A percentile compares a stretch with the other conserved stretches of the same genome.
These are phyloP conservation scores for Termitomyces titanicus DNA, from an alignment of 768 basidiomycete genomes.

Conservation along the genomic window DNA sequence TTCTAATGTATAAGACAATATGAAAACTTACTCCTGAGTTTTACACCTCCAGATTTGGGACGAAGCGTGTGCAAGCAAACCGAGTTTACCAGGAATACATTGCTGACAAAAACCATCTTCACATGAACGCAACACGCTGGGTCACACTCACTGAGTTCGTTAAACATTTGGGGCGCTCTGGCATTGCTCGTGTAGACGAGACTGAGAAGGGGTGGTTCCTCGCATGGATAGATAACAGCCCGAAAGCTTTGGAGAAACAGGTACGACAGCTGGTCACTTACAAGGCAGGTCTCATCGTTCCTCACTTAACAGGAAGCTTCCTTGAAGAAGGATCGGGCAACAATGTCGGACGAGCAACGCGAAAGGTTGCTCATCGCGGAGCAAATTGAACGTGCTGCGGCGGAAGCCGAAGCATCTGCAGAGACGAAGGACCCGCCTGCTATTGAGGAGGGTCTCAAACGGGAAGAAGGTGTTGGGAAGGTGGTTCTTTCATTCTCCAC, in stretches of 20 bases:
- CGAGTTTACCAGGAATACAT: conserved; percentile 98
- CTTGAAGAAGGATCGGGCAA: conserved; percentile 87
- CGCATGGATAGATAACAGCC: conserved; percentile 95
- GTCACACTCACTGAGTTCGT: conserved; percentile 95
- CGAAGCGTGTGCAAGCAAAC: conserved; percentile 93
- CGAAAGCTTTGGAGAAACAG: conserved; percentile 89
- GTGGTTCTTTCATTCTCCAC: conserved; percentile 70
- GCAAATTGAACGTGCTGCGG: conserved; percentile 86
- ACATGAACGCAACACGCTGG: conserved; percentile 99
- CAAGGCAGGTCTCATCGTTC: background rate
- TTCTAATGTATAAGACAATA: background rate
- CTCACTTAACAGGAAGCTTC: conserved; percentile 61
- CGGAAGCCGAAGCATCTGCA: conserved; percentile 35
- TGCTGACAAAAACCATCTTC: conserved; percentile 86
- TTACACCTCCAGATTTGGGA: conserved; percentile 62
- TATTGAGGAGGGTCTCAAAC: conserved; percentile 60
- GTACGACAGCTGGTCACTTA: conserved; percentile 35
- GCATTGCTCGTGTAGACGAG: conserved; percentile 91
- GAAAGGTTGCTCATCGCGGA: conserved; percentile 87
- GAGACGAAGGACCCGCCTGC: conserved; percentile 33
- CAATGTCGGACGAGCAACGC: conserved; percentile 91
- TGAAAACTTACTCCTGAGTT: background rate
- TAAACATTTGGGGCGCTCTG: conserved; percentile 82
- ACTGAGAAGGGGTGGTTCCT: conserved; percentile 99
- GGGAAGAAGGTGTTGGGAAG: conserved; percentile 69